A percentile compares a stretch with the other conserved stretches of the same genome.
Evolutionary conservation across 805 yeast species (phyloP).

Genomic region (Candida hungchunana): DNA sequence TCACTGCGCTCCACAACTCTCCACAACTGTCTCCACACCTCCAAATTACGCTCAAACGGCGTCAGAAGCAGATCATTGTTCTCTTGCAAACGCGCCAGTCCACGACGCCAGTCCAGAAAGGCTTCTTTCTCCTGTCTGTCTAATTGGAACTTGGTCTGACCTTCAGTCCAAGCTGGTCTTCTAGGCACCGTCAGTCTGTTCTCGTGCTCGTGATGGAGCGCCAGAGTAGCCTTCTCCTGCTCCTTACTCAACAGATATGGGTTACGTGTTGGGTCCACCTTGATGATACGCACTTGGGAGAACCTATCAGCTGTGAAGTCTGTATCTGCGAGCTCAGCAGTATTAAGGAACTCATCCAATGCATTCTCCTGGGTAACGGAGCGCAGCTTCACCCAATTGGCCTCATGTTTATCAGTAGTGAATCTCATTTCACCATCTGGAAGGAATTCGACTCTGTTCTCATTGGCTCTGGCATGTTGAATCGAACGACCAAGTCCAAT

Average conservation of each 20-base stretch:
- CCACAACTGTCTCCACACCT: conserved; percentile 99
- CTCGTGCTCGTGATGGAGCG: conserved; percentile 64
- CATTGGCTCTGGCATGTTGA: conserved; percentile 65
- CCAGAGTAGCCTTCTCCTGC: conserved; percentile 57
- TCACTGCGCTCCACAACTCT: conserved; percentile 95
- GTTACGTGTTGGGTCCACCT: conserved; percentile 53
- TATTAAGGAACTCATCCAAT: conserved; percentile 87
- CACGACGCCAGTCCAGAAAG: conserved; percentile 91
- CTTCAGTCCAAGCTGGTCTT: conserved; percentile 80
- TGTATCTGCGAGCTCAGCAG: conserved; percentile 94
- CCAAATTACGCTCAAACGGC: conserved; percentile 94
- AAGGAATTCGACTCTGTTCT: conserved; percentile 62
- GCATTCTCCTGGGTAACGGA: conserved; percentile 95
- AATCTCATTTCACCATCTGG: conserved; percentile 90
- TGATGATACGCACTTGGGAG: conserved; percentile 78
- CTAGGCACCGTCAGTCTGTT: conserved; percentile 82
- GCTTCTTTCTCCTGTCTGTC: conserved; percentile 87
- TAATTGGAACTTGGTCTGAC: conserved; percentile 68
- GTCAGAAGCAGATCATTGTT: conserved; percentile 81
- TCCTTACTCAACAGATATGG: conserved; percentile 62
- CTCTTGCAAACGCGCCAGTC: conserved; percentile 80
- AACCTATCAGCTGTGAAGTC: conserved; percentile 92
- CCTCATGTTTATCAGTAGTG: conserved; percentile 80
- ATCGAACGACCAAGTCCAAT: conserved; percentile 85
- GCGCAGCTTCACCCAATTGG: conserved; percentile 83